These are phyloP conservation scores for Nannochloropsis salina DNA, from an alignment of 108 stramenopile species.

Conservation along the genomic window DNA sequence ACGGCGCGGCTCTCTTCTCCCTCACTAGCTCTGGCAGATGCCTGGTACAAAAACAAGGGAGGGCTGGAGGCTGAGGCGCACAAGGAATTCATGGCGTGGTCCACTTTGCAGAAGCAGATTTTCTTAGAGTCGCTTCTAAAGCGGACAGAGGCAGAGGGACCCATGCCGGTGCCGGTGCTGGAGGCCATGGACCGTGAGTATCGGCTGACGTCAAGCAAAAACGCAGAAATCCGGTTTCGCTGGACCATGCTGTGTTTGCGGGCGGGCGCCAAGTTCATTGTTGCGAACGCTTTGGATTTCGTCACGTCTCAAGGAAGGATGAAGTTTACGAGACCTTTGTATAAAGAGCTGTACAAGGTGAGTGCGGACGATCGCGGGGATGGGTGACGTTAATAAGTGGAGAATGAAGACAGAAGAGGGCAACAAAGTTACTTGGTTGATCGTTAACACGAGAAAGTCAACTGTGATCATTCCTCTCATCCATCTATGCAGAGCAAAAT, in stretches of 20 bases:
- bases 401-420: too few relatives aligned
- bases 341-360: conserved; percentile 64
- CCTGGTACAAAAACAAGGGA: conserved; percentile 60
- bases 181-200: conserved; percentile 66
- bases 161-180: conserved; percentile 51
- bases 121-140: conserved; percentile 70
- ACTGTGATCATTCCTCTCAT: conserved; percentile 29
- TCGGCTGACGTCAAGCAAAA: conserved; percentile 60
- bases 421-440: too few relatives aligned
- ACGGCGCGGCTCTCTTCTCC: conserved; percentile 66
- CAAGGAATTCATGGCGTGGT: conserved; percentile 59
- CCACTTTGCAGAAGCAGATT: conserved; percentile 69
- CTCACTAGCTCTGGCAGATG: conserved; percentile 62
- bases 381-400: too few relatives aligned
- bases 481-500: conserved; percentile 21
- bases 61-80: not conserved
- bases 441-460: too few relatives aligned
- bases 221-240: conserved; percentile 81
- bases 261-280: conserved; percentile 60
- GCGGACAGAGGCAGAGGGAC: conserved; percentile 22
- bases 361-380: conserved; percentile 15
- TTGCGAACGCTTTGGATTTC: conserved; percentile 69
- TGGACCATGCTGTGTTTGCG: conserved; percentile 74
- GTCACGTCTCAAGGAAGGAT: conserved; percentile 93
- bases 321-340: conserved; percentile 93